phyloP scores from a whole-genome alignment of 164 flowering plant genomes.

The Dillenia suffruticosa region DNA sequence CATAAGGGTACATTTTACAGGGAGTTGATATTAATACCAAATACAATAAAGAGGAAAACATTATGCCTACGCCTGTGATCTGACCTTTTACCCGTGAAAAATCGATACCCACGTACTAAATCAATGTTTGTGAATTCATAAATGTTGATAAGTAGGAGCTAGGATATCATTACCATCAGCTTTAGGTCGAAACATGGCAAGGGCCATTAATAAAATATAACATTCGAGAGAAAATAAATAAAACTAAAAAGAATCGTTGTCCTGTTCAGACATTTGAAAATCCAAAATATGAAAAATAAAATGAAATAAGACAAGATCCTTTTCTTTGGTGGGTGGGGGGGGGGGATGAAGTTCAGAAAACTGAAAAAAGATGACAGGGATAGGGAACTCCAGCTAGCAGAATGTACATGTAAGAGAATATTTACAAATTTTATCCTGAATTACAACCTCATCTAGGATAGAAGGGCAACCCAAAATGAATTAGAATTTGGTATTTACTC shows the following conservation, averaged over 20 bases:
- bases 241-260: background rate
- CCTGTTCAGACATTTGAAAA: background rate
- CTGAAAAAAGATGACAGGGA: background rate
- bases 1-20: no score
- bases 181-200: no score
- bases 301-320: background rate
- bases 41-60: no score
- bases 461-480: constrained; percentile 17
- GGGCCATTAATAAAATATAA: no score
- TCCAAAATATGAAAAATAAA: background rate
- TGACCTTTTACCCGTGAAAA: no score
- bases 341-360: background rate
- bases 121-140: no score
- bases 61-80: no score
- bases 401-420: constrained; percentile 5
- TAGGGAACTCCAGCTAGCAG: background rate
- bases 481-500: constrained; percentile 17
- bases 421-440: constrained; percentile 18
- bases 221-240: no score
- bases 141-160: no score
- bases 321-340: background rate
- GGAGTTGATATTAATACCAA: no score
- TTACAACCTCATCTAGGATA: background rate
- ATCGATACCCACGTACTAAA: no score
- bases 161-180: no score